Base-by-base conservation (phyloP, 2,329 filamentous ascomycete genomes). In the Paracamarosporium sp. region DNA sequence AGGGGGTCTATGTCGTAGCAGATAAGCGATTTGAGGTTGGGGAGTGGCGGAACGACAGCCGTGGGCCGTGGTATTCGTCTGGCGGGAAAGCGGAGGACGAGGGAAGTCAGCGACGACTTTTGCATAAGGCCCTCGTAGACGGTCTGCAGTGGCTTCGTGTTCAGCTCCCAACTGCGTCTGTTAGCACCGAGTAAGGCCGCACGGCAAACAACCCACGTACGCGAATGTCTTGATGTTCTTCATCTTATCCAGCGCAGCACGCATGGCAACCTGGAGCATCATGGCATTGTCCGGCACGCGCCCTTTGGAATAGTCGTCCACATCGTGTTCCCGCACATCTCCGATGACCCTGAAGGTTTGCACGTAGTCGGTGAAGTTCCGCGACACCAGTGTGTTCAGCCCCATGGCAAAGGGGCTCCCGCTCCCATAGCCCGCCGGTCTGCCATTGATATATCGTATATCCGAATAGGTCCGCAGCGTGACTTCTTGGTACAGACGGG, bases 321-420 rank as follows among this genome's bases (percentile, higher is more conserved):
- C 65, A 51, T 85, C 84, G 50, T 80, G 75, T 65, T 87, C 86
- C 53, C 80, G 80, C 84, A 84, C 88, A 25, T 85, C 79, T 22
- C 86, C 86, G 30, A 79, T 74, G 33, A 88, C 64, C 2, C 78
- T 75, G 57, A 88, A 80, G 20, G 79, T 80, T 57, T 79, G 78
- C 20, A 88, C 83, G 45, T 88, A 79, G 15, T 78, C 70, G 35
- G 81, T 81, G 59, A 84, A 80, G 28, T 80, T 82, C 55, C 83
- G 79, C 30, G 85, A 86, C 35, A 87, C 83, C n/a, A 88, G 75
- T 1, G 85, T 85, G 67, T 86, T 87, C 47, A 89, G 76, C 0
- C 84, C 86, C 83, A 87, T 86, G 50, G 84, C 81, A 71, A 89
- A 88, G 0, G 86, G 86, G 61, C 84, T 87, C 1, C 85, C 85